Conservation (phyloP, 2,329 filamentous ascomycete genomes). For the Nemania sp. region DNA sequence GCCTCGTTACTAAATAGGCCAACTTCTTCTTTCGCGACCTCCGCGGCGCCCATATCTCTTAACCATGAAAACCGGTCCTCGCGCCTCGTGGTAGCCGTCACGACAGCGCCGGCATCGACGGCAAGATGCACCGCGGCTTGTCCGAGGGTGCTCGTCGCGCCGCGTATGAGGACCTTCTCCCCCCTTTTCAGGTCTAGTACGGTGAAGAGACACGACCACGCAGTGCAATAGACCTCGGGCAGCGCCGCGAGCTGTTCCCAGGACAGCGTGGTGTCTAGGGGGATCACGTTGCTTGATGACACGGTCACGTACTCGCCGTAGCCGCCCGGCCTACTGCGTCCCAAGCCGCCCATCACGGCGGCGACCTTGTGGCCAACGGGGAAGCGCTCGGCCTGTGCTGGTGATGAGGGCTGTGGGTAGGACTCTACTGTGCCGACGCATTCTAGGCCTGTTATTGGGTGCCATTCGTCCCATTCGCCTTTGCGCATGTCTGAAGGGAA, state of each 20-base stretch:
- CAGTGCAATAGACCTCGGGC: constrained; percentile 56
- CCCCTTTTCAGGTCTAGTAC: constrained; percentile 52
- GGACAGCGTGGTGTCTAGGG: constrained; percentile 45
- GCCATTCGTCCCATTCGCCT: constrained; percentile 56
- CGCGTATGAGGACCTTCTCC: constrained; percentile 55
- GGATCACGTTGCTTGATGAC: constrained; percentile 52
- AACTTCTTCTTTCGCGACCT: constrained; percentile 25
- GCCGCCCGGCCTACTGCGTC: constrained; percentile 53
- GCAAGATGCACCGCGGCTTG: constrained; percentile 52
- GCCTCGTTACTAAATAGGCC: constrained; percentile 8
- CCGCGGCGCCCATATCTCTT: constrained; percentile 29
- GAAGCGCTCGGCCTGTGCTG: constrained; percentile 51
- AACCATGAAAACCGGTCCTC: constrained; percentile 43
- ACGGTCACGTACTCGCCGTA: constrained; percentile 56
- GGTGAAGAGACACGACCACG: constrained; percentile 55
- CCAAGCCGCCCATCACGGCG: constrained; percentile 58
- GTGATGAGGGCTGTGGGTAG: constrained; percentile 20
- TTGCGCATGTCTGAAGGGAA: constrained; percentile 53
- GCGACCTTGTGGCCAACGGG: constrained; percentile 51
- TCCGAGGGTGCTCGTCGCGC: constrained; percentile 57
- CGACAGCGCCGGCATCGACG: constrained; percentile 50
- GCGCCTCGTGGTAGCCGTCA: constrained; percentile 56
- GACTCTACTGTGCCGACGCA: constrained; percentile 57
- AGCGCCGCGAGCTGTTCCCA: constrained; percentile 57
- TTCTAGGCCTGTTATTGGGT: constrained; percentile 55